Evolutionary conservation across 192 early-diverging fungal species (phyloP), one percentile per base, ranked within the genome.

Genomic region (Podila epigama): DNA sequence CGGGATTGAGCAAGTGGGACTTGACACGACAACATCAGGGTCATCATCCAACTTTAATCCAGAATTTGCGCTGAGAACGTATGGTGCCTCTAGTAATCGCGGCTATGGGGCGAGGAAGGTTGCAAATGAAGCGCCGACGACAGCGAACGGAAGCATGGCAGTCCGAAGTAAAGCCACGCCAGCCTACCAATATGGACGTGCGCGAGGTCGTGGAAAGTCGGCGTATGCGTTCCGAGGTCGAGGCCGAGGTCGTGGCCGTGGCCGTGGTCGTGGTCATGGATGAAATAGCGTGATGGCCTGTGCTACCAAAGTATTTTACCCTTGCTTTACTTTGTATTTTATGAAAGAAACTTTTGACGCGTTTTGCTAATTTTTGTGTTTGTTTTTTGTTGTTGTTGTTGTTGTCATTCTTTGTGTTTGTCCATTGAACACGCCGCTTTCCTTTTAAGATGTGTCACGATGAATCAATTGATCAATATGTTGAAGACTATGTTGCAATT

Each of bases 191-290:
- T 15, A 28, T 29, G 29, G 29, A 54, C 27, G 52, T 5, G 29
- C 15, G 5, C 52, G 29, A 10, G 28, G 28, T 22, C 15, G 29
- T 15, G 25, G 25, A 5, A 54, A 54, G 52, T 18, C 52, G 4
- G 22, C 25, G 3, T 54, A 32, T 13, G 51, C n/a, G 25, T 31
- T 31, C 27, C 25, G 52, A 25, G 27, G 52, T 15, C 27, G 52
- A 27, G 52, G 52, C 15, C 25, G 51, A 2, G 52, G 52, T 2
- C 52, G 52, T 33, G 59, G 60, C 4, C 58, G 65, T 25, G 39
- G 60, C 2, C 41, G 71, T 7, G 66, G 66, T 22, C 53, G 66
- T 8, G 60, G 53, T 9, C 59, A 60, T 10, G 61, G 66, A 16
- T 52, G 72, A 2, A 37, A 58, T 3, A 28, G 57, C 29, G 69